Conservation (phyloP, 345 rosid genomes). For the Eucalyptus marginata region DNA sequence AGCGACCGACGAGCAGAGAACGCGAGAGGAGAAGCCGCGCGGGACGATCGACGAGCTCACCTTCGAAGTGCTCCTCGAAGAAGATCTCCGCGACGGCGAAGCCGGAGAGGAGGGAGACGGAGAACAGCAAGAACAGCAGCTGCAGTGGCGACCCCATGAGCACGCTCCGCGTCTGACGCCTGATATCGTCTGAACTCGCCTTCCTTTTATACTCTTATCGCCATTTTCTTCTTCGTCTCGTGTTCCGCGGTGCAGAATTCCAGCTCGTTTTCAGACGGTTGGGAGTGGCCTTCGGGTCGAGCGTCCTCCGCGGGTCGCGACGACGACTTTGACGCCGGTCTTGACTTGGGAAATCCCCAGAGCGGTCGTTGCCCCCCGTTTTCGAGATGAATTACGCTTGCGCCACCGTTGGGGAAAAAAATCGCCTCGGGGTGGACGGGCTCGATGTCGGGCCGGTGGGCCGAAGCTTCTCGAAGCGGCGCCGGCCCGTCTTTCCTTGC, state of each 20-base stretch:
- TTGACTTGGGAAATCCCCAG: not conserved
- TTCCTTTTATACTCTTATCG: not conserved
- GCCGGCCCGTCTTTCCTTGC: not conserved
- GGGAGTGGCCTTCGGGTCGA: not conserved
- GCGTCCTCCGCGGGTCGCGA: not conserved
- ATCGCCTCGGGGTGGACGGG: not conserved
- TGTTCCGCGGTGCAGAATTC: not conserved
- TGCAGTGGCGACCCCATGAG: not conserved
- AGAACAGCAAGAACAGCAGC: not conserved
- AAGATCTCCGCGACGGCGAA: slow-evolving; percentile 8
- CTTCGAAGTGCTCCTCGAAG: slow-evolving; percentile 33
- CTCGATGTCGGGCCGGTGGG: not conserved
- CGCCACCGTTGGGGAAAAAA: not conserved
- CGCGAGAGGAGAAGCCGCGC: not conserved
- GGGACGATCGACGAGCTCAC: not conserved
- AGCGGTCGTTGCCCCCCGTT: not conserved
- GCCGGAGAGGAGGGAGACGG: not conserved
- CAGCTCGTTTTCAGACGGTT: not conserved
- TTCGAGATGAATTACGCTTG: not conserved
- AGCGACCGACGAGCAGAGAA: not conserved
- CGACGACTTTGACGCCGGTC: not conserved
- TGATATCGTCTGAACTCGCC: not conserved
- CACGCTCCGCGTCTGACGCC: not conserved
- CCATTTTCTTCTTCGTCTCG: not conserved
- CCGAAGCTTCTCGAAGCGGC: not conserved